Conservation (phyloP, 148 eudicot genomes). For the Nepenthes gracilis region DNA sequence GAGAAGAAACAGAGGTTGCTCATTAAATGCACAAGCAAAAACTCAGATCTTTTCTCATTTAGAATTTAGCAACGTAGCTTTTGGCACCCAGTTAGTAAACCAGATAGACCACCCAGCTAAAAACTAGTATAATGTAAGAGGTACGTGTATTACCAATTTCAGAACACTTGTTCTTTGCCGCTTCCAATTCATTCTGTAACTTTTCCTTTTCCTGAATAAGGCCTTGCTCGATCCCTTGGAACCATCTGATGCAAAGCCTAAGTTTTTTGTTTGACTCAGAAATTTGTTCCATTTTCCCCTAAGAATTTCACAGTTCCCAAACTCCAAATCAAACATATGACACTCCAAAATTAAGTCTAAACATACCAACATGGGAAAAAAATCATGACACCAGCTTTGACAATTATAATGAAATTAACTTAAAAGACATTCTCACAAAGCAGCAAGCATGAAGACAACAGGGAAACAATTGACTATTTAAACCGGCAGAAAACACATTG, state of each 20-base stretch:
- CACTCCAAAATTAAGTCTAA: background rate
- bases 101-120: no score
- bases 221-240: constrained; percentile 42
- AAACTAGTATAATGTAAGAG: background rate
- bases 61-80: no score
- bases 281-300: constrained; percentile 59
- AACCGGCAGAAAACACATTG: no score
- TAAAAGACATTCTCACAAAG: no score
- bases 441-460: background rate
- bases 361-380: no score
- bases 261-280: constrained; percentile 36
- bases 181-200: constrained; percentile 22
- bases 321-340: background rate
- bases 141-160: constrained; percentile 32
- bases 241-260: constrained; percentile 54
- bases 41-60: background rate
- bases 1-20: no score
- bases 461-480: background rate
- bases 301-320: background rate
- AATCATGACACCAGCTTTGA: background rate
- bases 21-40: no score
- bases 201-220: constrained; percentile 40
- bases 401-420: background rate
- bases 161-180: constrained; percentile 28
- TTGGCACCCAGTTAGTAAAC: no score